Percentiles rank a stretch among this genome's conserved stretches.
Evolutionary conservation across 2,329 filamentous ascomycete genomes (phyloP).

Genomic region (Diplodia intermedia): DNA sequence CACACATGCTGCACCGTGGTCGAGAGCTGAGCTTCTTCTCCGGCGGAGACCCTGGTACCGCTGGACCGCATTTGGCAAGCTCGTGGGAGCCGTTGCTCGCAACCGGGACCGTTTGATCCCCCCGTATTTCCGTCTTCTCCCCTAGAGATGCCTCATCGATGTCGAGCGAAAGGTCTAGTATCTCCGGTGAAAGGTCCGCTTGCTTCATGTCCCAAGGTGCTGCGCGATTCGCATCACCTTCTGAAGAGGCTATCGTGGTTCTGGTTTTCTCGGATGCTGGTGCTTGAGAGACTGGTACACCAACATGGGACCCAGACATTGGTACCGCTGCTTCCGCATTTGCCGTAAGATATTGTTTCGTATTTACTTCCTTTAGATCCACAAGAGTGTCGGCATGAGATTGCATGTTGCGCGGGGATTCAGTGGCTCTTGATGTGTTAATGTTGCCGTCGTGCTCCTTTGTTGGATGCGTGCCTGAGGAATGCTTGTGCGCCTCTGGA

Average conservation of each 20-base stretch:
- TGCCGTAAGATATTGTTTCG: not conserved
- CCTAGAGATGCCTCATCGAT: not conserved
- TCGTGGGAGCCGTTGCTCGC: not conserved
- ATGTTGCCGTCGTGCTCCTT: too few species aligned
- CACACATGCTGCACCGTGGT: conserved; percentile 5
- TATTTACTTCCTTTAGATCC: not conserved
- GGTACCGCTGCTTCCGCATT: not conserved
- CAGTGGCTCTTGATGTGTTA: not conserved
- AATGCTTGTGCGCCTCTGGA: not conserved
- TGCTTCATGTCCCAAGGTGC: not conserved
- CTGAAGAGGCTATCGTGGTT: not conserved
- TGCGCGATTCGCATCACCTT: not conserved
- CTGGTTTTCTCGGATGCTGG: not conserved
- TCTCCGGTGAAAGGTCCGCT: conserved; percentile 10
- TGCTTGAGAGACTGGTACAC: not conserved
- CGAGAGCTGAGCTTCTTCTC: not conserved
- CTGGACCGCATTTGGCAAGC: not conserved
- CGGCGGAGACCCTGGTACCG: not conserved
- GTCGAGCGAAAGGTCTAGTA: conserved; percentile 16
- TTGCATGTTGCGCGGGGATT: not conserved
- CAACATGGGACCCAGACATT: not conserved
- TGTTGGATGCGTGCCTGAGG: not conserved
- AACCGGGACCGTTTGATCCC: not conserved
- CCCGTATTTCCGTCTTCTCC: not conserved
- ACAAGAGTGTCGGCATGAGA: not conserved